Percentiles rank a stretch among this genome's conserved stretches.
These are phyloP conservation scores for Phytophthora rubi DNA, from an alignment of 352 stramenopile genomes.

Conservation along the genomic window DNA sequence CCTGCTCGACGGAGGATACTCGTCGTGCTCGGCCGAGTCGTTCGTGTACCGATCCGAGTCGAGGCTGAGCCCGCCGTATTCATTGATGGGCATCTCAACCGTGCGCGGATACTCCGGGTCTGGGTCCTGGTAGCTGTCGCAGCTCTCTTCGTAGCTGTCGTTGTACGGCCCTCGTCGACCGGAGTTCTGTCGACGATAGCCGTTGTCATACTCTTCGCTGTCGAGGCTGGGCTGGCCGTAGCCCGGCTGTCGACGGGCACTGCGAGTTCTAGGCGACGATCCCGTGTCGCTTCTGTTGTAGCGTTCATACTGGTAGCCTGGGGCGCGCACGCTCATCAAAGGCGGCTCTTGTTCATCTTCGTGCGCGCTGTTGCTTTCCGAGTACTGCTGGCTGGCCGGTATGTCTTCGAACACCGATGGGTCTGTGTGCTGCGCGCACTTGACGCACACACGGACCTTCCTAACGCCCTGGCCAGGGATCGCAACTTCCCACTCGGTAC, in stretches of 20 bases:
- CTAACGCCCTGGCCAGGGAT: slow-evolving; percentile 51
- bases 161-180: slow-evolving; percentile 20
- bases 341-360: slow-evolving; percentile 36
- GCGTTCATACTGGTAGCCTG: slow-evolving; percentile 39
- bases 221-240: slow-evolving; percentile 13
- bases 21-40: slow-evolving; percentile 30
- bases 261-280: slow-evolving; percentile 22
- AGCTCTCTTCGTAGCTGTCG: slow-evolving; percentile 29
- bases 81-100: slow-evolving; percentile 27
- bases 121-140: slow-evolving; percentile 34
- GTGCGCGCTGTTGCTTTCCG: slow-evolving; percentile 39
- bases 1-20: slow-evolving; percentile 19
- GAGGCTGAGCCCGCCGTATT: slow-evolving; percentile 16
- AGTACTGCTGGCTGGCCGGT: slow-evolving; percentile 34
- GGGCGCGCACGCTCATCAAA: slow-evolving; percentile 36
- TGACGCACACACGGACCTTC: slow-evolving; percentile 68
- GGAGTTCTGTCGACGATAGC: slow-evolving; percentile 18
- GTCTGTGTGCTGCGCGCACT: slow-evolving; percentile 50
- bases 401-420: slow-evolving; percentile 36
- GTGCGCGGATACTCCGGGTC: slow-evolving; percentile 32
- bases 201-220: slow-evolving; percentile 27
- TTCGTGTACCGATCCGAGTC: slow-evolving; percentile 30
- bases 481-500: slow-evolving; percentile 59
- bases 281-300: slow-evolving; percentile 28
- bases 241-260: slow-evolving; percentile 5